A percentile compares a stretch with the other conserved stretches of the same genome.
Evolutionary conservation across 1,139 yeast genomes (phyloP).

Genomic region (Suhomyces chickasaworum): DNA sequence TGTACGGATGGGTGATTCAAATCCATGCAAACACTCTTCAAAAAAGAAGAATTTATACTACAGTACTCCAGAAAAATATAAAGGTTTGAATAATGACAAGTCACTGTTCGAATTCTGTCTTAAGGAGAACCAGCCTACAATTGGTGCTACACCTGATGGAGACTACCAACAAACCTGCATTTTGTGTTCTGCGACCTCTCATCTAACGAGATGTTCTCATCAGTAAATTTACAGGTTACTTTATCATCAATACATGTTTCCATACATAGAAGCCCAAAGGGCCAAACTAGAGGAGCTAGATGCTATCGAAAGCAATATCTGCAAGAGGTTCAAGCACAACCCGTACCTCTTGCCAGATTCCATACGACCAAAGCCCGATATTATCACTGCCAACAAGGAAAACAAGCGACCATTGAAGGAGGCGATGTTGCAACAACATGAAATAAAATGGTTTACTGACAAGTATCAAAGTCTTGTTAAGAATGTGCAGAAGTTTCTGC

Average conservation of each 20-base stretch:
- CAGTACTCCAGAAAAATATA: too few species aligned
- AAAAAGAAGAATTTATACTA: too few species aligned
- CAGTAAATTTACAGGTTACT: constrained; percentile 5
- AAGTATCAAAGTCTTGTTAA: constrained; percentile 42
- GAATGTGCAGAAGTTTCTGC: constrained; percentile 27
- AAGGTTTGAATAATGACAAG: too few species aligned
- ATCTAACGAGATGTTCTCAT: background rate
- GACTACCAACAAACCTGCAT: background rate
- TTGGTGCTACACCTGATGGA: too few species aligned
- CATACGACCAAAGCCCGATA: constrained; percentile 6
- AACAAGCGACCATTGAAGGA: constrained; percentile 44
- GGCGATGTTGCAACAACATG: constrained; percentile 66
- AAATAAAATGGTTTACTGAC: constrained; percentile 54
- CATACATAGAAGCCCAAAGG: constrained; percentile 40
- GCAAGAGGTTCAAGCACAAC: constrained; percentile 35
- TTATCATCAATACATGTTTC: constrained; percentile 24
- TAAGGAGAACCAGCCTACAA: too few species aligned
- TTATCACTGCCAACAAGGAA: constrained; percentile 10
- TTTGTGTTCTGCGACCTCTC: background rate
- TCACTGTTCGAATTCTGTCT: too few species aligned
- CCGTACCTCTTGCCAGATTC: constrained; percentile 23
- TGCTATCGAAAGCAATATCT: constrained; percentile 34
- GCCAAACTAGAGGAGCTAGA: constrained; percentile 41
- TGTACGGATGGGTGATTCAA: background rate
- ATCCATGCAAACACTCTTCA: too few species aligned